A percentile compares a stretch with the other conserved stretches of the same genome.
Conservation (phyloP, 331 rosid species). For the Pyrus hybrid region DNA sequence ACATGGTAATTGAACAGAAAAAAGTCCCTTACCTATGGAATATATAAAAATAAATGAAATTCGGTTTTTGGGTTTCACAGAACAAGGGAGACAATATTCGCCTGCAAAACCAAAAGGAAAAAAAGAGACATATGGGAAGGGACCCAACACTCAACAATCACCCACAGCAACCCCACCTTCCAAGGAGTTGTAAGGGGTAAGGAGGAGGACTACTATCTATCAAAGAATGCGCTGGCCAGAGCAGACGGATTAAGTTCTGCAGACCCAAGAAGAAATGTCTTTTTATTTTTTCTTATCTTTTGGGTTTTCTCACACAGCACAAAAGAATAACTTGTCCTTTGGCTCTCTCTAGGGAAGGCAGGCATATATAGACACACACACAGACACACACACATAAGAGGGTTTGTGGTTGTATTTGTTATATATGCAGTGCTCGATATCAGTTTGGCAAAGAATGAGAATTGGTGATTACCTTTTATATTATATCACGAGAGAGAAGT, state of each 20-base stretch:
- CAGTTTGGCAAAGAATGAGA: too few relatives aligned
- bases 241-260: conserved; percentile 19
- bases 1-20: not conserved
- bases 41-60: not conserved
- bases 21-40: not conserved
- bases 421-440: too few relatives aligned
- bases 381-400: not conserved
- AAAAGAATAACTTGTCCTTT: conserved; percentile 25
- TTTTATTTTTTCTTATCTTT: not conserved
- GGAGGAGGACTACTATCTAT: not conserved
- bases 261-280: conserved; percentile 48
- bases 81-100: conserved; percentile 33
- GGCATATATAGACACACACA: not conserved
- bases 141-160: conserved; percentile 31
- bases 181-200: not conserved
- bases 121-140: conserved; percentile 29
- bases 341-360: conserved; percentile 25
- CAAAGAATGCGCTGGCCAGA: conserved; percentile 12
- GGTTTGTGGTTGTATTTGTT: not conserved
- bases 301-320: conserved; percentile 30
- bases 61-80: conserved; percentile 15
- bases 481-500: too few relatives aligned
- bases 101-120: conserved; percentile 32
- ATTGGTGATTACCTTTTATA: too few relatives aligned
- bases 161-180: conserved; percentile 16